phyloP scores from a whole-genome alignment of 2,329 filamentous ascomycete genomes.

The Arthrobotrys entomopaga region DNA sequence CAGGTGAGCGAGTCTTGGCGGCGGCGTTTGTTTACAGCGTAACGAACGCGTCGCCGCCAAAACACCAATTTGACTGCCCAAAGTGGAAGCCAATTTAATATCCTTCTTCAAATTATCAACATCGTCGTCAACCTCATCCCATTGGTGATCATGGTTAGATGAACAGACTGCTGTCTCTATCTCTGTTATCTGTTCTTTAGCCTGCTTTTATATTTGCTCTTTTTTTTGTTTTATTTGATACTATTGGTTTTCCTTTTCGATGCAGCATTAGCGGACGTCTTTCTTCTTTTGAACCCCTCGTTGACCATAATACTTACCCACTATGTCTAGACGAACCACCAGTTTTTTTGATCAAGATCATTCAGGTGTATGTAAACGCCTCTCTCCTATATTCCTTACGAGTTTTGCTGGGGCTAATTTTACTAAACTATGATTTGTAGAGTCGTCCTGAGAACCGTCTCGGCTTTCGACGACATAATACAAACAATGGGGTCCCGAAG shows the following conservation, averaged over 20 bases:
- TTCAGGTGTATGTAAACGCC: constrained; percentile 27
- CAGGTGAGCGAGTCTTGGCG: neutral
- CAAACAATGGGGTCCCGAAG: constrained; percentile 46
- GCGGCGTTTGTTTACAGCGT: constrained; percentile 50
- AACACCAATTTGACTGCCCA: constrained; percentile 50
- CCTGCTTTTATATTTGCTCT: neutral
- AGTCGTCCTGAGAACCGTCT: constrained; percentile 40
- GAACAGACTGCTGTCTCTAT: neutral
- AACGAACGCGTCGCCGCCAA: constrained; percentile 12
- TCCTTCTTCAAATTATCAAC: neutral
- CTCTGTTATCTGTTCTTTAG: neutral
- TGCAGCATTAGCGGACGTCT: neutral
- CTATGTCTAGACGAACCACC: constrained; percentile 36
- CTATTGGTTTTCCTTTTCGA: constrained; percentile 7
- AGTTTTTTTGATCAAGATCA: constrained; percentile 53
- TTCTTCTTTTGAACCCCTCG: neutral
- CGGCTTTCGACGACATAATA: constrained; percentile 45
- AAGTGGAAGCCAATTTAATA: constrained; percentile 10
- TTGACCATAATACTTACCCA: no score
- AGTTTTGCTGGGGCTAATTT: no score
- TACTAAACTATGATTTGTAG: neutral
- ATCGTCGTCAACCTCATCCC: neutral
- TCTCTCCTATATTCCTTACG: neutral
- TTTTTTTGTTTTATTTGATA: neutral
- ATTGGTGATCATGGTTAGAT: neutral